Evolutionary conservation across 495 filamentous ascomycete species (phyloP).

Genomic region (Saxophila tyrrhenica): DNA sequence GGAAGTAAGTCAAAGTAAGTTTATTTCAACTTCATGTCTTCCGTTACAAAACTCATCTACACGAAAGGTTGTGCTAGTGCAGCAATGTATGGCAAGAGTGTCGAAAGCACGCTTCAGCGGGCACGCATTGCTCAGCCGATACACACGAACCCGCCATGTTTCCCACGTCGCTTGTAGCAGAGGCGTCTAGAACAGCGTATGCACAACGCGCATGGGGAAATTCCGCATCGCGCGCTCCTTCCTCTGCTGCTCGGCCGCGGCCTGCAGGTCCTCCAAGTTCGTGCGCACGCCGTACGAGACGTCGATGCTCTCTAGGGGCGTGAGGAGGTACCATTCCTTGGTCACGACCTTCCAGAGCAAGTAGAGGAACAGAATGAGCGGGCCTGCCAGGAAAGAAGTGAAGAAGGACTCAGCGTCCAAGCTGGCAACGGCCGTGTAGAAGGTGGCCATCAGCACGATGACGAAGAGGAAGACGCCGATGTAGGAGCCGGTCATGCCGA

Average conservation of each 20-base stretch:
- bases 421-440: constrained; percentile 42
- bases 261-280: constrained; percentile 59
- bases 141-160: too few relatives aligned
- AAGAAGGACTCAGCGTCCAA: constrained; percentile 56
- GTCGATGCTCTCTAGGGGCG: constrained; percentile 54
- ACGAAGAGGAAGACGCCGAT: constrained; percentile 50
- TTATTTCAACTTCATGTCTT: not conserved
- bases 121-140: too few relatives aligned
- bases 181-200: not conserved
- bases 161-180: not conserved
- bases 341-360: constrained; percentile 64
- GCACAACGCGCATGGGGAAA: not conserved
- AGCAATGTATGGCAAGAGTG: too few relatives aligned
- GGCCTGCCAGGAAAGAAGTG: constrained; percentile 58
- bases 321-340: constrained; percentile 51
- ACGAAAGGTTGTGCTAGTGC: not conserved
- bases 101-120: too few relatives aligned
- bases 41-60: not conserved
- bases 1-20: not conserved
- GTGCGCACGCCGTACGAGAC: constrained; percentile 67
- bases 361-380: constrained; percentile 65
- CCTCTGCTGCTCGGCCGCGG: constrained; percentile 22
- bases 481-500: constrained; percentile 57
- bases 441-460: constrained; percentile 51
- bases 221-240: not conserved